Evolutionary conservation across 495 filamentous ascomycete species (phyloP), one percentile per base, ranked within the genome.

Genomic region (Penicillium samsonianum): DNA sequence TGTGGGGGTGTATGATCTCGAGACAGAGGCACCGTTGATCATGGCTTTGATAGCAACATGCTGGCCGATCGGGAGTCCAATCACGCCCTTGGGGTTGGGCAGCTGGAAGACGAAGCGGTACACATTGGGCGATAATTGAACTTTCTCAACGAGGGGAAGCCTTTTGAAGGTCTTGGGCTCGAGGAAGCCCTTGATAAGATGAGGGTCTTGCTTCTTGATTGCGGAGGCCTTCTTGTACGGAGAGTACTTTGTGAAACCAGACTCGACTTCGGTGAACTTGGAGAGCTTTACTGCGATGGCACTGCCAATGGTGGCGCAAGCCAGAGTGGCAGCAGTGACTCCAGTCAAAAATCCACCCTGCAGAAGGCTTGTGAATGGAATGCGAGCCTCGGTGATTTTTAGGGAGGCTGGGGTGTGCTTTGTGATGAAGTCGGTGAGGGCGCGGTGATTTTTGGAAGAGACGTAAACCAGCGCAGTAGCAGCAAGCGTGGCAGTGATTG

Each of bases 11-110:
- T 81, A 81, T 0, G 77, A 78, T 19, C 80, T 63, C 16, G 70
- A 71, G 5, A 81, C 72, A 6, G 66, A 25, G 30, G 71, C 53
- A 9, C 73, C 79, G 52, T 81, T 63, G 20, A 81, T 60, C 10
- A 53, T 63, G 3, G 77, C 73, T 33, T 69, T 70, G 56, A 82
- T 79, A 20, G 75, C 76, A 23, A 82, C 72, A 53, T 82, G 79
- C 56, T 83, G 79, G 6, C 80, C 80, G 25, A 75, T 78, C 0
- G 81, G 81, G 16, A 82, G 72, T 14, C 81, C 79, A 12, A 83
- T 71, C 0, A 77, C 67, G 28, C 69, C 67, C 4, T 63, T 33
- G 16, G 64, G 16, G 20, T 55, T 59, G 4, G 81, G 80, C 10
- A 84, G 73, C 26, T 70, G 64, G 51, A 84, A 82, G 26, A 72